Conservation (phyloP, 192 early-diverging fungal genomes). For the Linnemannia schmuckeri region DNA sequence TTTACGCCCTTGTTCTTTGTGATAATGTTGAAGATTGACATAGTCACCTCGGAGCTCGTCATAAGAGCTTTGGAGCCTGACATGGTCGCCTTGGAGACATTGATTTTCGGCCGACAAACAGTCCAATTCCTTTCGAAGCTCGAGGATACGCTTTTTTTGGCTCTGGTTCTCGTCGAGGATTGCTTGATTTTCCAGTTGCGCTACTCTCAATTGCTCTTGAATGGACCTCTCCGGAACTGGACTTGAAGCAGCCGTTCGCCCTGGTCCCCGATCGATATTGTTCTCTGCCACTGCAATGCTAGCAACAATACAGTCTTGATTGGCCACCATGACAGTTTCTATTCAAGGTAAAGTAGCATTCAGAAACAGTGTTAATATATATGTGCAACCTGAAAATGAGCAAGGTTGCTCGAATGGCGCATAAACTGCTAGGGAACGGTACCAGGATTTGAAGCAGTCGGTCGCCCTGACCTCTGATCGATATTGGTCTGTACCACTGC, state of each 20-base stretch:
- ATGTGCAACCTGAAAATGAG: not conserved
- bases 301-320: slow-evolving; percentile 5
- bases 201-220: not conserved
- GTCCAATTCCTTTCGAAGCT: not conserved
- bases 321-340: not conserved
- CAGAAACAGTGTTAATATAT: not conserved
- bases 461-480: not conserved
- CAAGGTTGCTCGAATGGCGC: not conserved
- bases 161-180: not conserved
- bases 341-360: not conserved
- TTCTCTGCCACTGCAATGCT: slow-evolving; percentile 6
- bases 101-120: not conserved
- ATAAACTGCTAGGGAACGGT: slow-evolving; percentile 6
- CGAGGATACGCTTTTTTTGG: not conserved
- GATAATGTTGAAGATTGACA: not conserved
- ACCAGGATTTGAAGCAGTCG: slow-evolving; percentile 6
- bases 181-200: not conserved
- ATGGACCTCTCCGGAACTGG: not conserved
- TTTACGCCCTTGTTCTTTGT: not conserved
- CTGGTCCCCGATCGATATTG: not conserved
- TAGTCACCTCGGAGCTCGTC: not conserved
- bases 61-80: not conserved
- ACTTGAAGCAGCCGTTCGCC: not conserved
- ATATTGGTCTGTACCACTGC: not conserved
- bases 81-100: not conserved